Evolutionary conservation across 2,329 filamentous ascomycete genomes (phyloP), one percentile per base, ranked within the genome.

Genomic region (Diaporthe australafricana): DNA sequence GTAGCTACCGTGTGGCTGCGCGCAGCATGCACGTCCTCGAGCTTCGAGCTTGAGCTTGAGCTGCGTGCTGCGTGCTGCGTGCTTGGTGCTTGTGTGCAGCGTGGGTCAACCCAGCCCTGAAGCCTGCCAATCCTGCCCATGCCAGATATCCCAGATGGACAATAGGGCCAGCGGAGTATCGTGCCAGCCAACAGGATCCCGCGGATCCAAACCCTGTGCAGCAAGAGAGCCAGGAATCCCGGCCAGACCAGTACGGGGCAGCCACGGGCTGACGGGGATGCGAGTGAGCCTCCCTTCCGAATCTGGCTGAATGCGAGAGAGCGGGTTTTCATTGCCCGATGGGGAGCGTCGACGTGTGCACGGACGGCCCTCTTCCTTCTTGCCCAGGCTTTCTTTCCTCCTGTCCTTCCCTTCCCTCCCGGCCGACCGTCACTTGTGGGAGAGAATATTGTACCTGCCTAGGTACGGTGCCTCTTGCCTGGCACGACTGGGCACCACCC

Each of bases 171-270:
- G 20, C 60, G 42, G 60, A n/a, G 22, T 14, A 38, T 2, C 27
- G 32, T 35, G 27, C 60, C 42, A 40, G n/a, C 60, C 60, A 63
- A 63, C 60, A 63, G 60, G 60, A 63, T 50, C 42, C n/a, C 20
- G 7, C 60, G 42, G 55, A 57, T 57, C 42, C 22, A 20, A n/a
- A 48, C 42, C 57, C 42, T 63, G 57, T 20, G 11, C 40, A 47
- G 25, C 3, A 40, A 4, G 17, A 3, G 40, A 27, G 22, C 3
- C 3, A 56, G 5, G 25, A 17, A 22, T n/a, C 17, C 30, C 20
- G 5, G 32, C 25, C 50, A 30, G 53, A 17, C 52, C 30, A 38
- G 52, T 30, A 56, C 52, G 52, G 30, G 35, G 35, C 22, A 60
- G 22, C 7, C 56, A 42, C 56, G 38, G 57, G 57, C n/a, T n/a